Conservation (phyloP, 495 filamentous ascomycete species). For the Penicillium robsamsonii region DNA sequence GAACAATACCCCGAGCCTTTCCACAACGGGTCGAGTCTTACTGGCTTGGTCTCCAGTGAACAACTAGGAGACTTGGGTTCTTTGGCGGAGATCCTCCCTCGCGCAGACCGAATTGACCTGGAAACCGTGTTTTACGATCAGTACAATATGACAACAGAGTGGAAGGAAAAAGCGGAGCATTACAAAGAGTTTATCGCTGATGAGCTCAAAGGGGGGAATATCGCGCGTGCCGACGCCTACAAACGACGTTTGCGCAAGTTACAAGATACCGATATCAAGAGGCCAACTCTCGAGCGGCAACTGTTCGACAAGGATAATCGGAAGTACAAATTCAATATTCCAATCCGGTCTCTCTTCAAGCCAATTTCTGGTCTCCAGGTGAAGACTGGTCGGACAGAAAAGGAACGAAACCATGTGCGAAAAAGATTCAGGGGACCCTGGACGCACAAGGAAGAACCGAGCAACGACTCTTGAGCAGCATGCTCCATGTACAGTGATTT, state of each 20-base stretch:
- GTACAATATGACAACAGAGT: background rate
- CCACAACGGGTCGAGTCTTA: background rate
- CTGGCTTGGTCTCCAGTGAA: background rate
- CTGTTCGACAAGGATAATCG: background rate
- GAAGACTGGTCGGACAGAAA: background rate
- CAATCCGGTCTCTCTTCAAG: background rate
- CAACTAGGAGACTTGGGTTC: background rate
- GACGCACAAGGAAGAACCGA: background rate
- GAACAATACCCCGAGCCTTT: background rate
- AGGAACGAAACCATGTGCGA: background rate
- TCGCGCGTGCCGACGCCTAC: background rate
- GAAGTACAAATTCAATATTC: background rate
- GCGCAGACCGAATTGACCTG: slow-evolving; percentile 11
- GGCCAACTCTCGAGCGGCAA: background rate
- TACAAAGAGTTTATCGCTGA: background rate
- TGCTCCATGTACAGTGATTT: slow-evolving; percentile 16
- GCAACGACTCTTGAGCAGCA: background rate
- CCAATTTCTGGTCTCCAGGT: background rate
- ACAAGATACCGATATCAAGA: background rate
- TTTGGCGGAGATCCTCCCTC: background rate
- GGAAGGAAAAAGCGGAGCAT: background rate
- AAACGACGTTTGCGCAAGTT: background rate
- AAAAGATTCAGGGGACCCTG: background rate
- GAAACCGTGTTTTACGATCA: background rate
- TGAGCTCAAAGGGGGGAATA: background rate